Conservation (phyloP, 805 yeast genomes). For the Candida awuae region DNA sequence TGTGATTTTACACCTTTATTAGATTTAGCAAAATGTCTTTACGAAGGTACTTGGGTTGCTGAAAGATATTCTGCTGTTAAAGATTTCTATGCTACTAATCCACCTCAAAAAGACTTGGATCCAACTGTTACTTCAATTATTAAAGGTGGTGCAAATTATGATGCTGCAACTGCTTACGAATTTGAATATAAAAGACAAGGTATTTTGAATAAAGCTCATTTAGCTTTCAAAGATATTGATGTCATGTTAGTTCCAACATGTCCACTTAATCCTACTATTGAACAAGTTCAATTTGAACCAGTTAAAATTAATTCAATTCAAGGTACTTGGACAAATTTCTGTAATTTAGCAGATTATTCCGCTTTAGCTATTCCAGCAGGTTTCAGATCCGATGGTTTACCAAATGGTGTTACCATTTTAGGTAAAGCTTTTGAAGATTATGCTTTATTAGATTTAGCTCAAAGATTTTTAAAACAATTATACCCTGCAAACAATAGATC, state of each 20-base stretch:
- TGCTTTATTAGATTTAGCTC: slow-evolving; percentile 80
- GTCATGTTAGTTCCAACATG: slow-evolving; percentile 87
- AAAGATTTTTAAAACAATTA: slow-evolving; percentile 48
- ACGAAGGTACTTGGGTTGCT: slow-evolving; percentile 99
- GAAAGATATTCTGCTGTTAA: slow-evolving; percentile 83
- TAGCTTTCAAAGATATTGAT: slow-evolving; percentile 53
- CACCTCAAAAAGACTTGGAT: slow-evolving; percentile 65
- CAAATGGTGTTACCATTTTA: slow-evolving; percentile 82
- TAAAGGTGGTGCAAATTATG: slow-evolving; percentile 64
- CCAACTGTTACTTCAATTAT: slow-evolving; percentile 77
- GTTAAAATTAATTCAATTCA: slow-evolving; percentile 77
- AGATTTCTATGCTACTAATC: slow-evolving; percentile 61
- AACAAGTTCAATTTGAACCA: slow-evolving; percentile 68
- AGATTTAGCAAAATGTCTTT: slow-evolving; percentile 77
- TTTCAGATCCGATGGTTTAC: slow-evolving; percentile 79
- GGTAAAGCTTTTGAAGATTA: slow-evolving; percentile 80
- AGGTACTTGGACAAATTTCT: slow-evolving; percentile 98
- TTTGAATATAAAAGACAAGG: slow-evolving; percentile 83
- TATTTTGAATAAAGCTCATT: slow-evolving; percentile 56
- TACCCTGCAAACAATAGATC: slow-evolving; percentile 41
- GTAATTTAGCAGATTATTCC: slow-evolving; percentile 85
- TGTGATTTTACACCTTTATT: slow-evolving; percentile 70
- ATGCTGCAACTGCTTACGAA: slow-evolving; percentile 78
- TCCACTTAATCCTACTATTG: slow-evolving; percentile 82
- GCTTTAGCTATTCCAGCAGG: slow-evolving; percentile 91